Conservation (phyloP, 169 alveolate species). For the Plasmodium knowlesi region DNA sequence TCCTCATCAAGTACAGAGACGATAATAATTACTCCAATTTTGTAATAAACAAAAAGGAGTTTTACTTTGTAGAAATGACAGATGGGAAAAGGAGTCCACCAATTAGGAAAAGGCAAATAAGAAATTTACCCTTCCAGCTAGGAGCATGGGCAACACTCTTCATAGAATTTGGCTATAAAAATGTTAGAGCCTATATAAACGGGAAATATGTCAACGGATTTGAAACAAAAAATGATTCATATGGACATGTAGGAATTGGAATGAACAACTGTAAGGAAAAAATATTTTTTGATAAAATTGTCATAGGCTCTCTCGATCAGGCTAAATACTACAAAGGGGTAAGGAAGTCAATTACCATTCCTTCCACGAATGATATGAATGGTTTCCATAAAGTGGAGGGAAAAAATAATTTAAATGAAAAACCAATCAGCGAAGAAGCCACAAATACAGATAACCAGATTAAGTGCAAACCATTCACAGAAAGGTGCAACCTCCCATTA, state of each 20-base stretch:
- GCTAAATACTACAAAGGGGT: slow-evolving; percentile 39
- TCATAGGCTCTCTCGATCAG: slow-evolving; percentile 71
- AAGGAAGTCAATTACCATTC: background rate
- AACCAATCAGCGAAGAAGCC: background rate
- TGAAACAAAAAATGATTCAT: slow-evolving; percentile 47
- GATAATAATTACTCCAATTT: slow-evolving; percentile 50
- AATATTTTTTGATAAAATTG: slow-evolving; percentile 62
- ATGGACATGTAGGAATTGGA: slow-evolving; percentile 67
- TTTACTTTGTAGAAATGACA: slow-evolving; percentile 42
- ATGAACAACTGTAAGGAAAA: slow-evolving; percentile 58
- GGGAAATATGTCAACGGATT: slow-evolving; percentile 36
- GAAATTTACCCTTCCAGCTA: slow-evolving; percentile 1
- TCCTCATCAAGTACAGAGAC: slow-evolving; percentile 56
- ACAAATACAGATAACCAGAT: background rate
- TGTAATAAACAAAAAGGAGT: slow-evolving; percentile 49
- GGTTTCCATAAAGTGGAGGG: background rate
- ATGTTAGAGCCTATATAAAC: slow-evolving; percentile 49
- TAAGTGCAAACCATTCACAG: slow-evolving; percentile 22
- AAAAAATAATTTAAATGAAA: background rate
- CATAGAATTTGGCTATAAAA: slow-evolving; percentile 60
- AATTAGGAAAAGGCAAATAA: slow-evolving; percentile 13
- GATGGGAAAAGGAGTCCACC: slow-evolving; percentile 25
- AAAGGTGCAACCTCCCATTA: slow-evolving; percentile 15
- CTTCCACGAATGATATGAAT: background rate
- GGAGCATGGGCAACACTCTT: slow-evolving; percentile 57